These are phyloP conservation scores for Pichia thaimueangensis DNA, from an alignment of 805 yeast species.

Conservation along the genomic window DNA sequence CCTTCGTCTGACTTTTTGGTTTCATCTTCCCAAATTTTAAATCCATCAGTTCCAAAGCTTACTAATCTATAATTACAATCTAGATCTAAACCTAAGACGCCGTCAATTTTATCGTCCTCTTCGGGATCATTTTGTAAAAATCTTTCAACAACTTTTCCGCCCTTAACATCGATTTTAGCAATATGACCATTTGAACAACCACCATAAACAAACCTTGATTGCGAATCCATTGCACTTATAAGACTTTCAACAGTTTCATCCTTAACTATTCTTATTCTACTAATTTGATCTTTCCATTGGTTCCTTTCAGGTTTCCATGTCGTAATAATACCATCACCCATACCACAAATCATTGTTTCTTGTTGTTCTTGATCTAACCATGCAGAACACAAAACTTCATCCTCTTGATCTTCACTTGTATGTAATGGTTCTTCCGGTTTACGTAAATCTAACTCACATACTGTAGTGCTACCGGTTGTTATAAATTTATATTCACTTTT, in stretches of 20 bases:
- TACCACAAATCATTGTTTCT: conserved; percentile 55
- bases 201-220: conserved; percentile 58
- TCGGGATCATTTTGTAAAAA: conserved; percentile 64
- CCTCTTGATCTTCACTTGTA: conserved; percentile 85
- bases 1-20: conserved; percentile 18
- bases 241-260: conserved; percentile 65
- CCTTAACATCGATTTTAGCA: conserved; percentile 57
- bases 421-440: conserved; percentile 48
- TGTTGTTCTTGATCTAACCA: conserved; percentile 60
- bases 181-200: conserved; percentile 76
- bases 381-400: conserved; percentile 75
- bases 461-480: conserved; percentile 75
- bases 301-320: conserved; percentile 75
- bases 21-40: conserved; percentile 64
- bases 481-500: conserved; percentile 74
- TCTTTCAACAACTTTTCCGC: conserved; percentile 57
- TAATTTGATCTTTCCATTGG: conserved; percentile 67
- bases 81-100: conserved; percentile 67
- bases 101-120: conserved; percentile 66
- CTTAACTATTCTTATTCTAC: conserved; percentile 61
- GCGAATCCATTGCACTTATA: conserved; percentile 48
- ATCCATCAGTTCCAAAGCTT: conserved; percentile 75
- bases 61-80: conserved; percentile 76
- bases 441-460: conserved; percentile 72
- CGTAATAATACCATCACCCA: conserved; percentile 73